phyloP scores from a whole-genome alignment of 805 yeast genomes.

The Sugiyamaella marilandica region DNA sequence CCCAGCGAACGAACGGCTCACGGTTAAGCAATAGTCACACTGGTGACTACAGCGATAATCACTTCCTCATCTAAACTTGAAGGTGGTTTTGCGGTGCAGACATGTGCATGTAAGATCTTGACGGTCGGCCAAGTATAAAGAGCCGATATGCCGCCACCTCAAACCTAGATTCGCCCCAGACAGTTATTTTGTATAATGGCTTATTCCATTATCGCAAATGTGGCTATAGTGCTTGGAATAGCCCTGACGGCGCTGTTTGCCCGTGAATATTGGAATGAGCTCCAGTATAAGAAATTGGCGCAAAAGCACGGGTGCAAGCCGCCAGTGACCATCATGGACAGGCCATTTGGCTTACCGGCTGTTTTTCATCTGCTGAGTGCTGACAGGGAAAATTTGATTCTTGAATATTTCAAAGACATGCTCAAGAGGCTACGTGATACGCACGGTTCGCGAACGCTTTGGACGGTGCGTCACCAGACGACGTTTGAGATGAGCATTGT shows the following conservation, averaged over 20 bases:
- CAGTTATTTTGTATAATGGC: too few species aligned
- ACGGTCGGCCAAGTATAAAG: too few species aligned
- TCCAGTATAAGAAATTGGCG: slow-evolving; percentile 2
- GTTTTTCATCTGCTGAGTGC: slow-evolving; percentile 1
- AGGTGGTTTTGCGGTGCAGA: too few species aligned
- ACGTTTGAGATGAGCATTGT: background rate
- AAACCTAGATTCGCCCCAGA: too few species aligned
- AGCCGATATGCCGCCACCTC: too few species aligned
- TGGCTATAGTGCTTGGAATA: background rate
- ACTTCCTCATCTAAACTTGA: too few species aligned
- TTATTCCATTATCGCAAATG: too few species aligned
- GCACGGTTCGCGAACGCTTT: background rate
- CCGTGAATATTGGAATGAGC: slow-evolving; percentile 3
- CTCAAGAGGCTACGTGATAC: background rate
- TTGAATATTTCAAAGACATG: slow-evolving; percentile 8
- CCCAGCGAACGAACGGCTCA: too few species aligned
- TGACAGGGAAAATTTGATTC: slow-evolving; percentile 2
- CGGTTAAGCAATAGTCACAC: too few species aligned
- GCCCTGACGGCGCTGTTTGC: slow-evolving; percentile 3
- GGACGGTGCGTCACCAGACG: slow-evolving; percentile 3
- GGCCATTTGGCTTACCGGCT: slow-evolving; percentile 11
- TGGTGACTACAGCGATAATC: too few species aligned
- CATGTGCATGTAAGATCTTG: too few species aligned
- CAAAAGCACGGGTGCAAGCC: slow-evolving; percentile 9
- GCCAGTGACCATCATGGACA: slow-evolving; percentile 2